A percentile compares a stretch with the other conserved stretches of the same genome.
Evolutionary conservation across 805 yeast species (phyloP).

Genomic region (Priceomyces haplophilus): DNA sequence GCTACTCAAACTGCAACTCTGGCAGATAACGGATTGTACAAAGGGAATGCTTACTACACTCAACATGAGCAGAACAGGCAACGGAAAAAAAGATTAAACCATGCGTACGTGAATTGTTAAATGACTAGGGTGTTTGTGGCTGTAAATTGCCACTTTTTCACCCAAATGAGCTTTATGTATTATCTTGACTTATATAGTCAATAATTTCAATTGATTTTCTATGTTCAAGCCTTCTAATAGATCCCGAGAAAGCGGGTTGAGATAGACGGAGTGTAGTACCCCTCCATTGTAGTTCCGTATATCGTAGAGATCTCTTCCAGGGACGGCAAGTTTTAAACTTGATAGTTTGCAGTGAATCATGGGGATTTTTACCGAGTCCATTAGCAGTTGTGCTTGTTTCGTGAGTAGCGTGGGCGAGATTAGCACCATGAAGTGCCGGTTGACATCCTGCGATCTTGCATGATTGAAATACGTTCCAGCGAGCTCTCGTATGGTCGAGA

Average conservation of each 20-base stretch:
- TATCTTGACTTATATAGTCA: background rate
- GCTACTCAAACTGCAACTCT: too few species aligned
- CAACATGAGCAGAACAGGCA: too few species aligned
- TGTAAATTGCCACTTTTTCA: too few species aligned
- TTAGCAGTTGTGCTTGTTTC: slow-evolving; percentile 42
- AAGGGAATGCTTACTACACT: background rate
- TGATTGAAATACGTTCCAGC: slow-evolving; percentile 49
- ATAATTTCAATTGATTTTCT: slow-evolving; percentile 20
- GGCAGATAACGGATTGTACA: background rate
- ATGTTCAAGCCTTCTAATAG: slow-evolving; percentile 25
- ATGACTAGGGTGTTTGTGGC: too few species aligned
- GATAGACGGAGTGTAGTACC: slow-evolving; percentile 17
- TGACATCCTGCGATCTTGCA: slow-evolving; percentile 13
- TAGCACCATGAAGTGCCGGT: slow-evolving; percentile 36
- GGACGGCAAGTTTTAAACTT: slow-evolving; percentile 22
- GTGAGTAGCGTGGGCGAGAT: slow-evolving; percentile 49
- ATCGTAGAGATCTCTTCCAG: slow-evolving; percentile 25
- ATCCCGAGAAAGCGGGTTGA: slow-evolving; percentile 19
- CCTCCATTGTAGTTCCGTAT: slow-evolving; percentile 40
- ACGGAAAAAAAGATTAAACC: too few species aligned
- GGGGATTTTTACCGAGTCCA: slow-evolving; percentile 46
- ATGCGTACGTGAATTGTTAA: too few species aligned
- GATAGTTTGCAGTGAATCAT: slow-evolving; percentile 42
- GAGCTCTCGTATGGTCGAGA: slow-evolving; percentile 49
- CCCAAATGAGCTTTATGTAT: too few species aligned